A percentile compares a stretch with the other conserved stretches of the same genome.
These are phyloP conservation scores for Paramecium bursaria DNA, from an alignment of 73 alveolate species.

Conservation along the genomic window DNA sequence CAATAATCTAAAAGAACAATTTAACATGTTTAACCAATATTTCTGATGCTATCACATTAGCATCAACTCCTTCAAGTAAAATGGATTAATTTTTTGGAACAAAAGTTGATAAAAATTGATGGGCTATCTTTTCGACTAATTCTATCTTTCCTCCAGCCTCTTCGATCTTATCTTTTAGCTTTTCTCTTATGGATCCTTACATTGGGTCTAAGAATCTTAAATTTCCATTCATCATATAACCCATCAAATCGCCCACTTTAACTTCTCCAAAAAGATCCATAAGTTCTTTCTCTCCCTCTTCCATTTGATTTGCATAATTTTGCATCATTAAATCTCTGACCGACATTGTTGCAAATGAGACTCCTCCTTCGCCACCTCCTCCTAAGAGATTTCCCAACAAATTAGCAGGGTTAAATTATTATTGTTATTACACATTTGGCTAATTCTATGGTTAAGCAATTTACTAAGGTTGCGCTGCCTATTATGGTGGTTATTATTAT, in stretches of 20 bases:
- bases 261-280: conserved; percentile 8
- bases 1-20: conserved; percentile 21
- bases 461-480: not conserved
- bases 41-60: conserved; percentile 41
- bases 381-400: not conserved
- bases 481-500: conserved; percentile 21
- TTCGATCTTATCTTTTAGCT: not conserved
- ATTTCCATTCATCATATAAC: not conserved
- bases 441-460: not conserved
- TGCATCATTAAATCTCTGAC: conserved; percentile 12
- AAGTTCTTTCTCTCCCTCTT: conserved; percentile 48
- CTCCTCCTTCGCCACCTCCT: conserved; percentile 50
- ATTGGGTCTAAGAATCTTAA: conserved; percentile 15
- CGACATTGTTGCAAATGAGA: conserved; percentile 10
- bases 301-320: conserved; percentile 43
- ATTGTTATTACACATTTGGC: not conserved
- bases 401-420: not conserved
- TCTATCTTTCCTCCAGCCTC: conserved; percentile 38
- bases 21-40: conserved; percentile 32
- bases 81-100: conserved; percentile 40
- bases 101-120: conserved; percentile 13
- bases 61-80: conserved; percentile 37
- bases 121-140: conserved; percentile 5
- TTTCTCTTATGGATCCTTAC: conserved; percentile 9
- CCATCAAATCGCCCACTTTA: conserved; percentile 55